Conservation (phyloP, 164 flowering plant species). For the Buxus sempervirens region DNA sequence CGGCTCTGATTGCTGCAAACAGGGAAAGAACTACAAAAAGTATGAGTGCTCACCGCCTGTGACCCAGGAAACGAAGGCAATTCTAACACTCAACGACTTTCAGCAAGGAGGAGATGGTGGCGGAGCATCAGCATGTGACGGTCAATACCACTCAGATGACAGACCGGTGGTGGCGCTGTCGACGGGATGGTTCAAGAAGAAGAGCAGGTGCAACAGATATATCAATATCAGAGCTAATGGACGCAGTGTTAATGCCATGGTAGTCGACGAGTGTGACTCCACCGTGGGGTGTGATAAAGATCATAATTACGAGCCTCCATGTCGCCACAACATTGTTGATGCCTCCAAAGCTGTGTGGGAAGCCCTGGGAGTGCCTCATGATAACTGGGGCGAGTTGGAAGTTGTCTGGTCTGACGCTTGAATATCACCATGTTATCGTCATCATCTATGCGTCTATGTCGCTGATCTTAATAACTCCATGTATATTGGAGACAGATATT, state of each 20-base stretch:
- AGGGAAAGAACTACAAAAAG: conserved; percentile 12
- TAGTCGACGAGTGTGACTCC: conserved; percentile 11
- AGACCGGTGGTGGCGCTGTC: conserved; percentile 5
- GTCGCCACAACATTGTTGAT: conserved; percentile 33
- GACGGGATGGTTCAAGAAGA: not conserved
- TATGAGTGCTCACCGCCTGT: conserved; percentile 7
- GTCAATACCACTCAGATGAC: not conserved
- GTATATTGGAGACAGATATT: too few species aligned
- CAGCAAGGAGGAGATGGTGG: conserved; percentile 10
- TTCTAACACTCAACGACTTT: conserved; percentile 6
- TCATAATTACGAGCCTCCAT: conserved; percentile 4
- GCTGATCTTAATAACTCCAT: too few species aligned
- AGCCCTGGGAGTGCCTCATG: conserved; percentile 28
- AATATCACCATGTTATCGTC: too few species aligned
- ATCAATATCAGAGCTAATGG: conserved; percentile 4
- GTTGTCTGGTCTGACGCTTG: too few species aligned
- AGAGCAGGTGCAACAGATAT: not conserved
- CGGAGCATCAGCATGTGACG: conserved; percentile 4
- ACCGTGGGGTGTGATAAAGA: not conserved
- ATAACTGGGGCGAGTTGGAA: too few species aligned
- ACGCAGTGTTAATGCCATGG: conserved; percentile 5
- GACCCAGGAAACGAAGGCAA: not conserved
- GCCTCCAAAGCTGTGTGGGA: conserved; percentile 39
- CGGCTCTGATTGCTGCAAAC: conserved; percentile 22
- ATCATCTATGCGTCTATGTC: too few species aligned